Evolutionary conservation across 2,329 filamentous ascomycete species (phyloP).

Genomic region (Colletotrichum filicis): DNA sequence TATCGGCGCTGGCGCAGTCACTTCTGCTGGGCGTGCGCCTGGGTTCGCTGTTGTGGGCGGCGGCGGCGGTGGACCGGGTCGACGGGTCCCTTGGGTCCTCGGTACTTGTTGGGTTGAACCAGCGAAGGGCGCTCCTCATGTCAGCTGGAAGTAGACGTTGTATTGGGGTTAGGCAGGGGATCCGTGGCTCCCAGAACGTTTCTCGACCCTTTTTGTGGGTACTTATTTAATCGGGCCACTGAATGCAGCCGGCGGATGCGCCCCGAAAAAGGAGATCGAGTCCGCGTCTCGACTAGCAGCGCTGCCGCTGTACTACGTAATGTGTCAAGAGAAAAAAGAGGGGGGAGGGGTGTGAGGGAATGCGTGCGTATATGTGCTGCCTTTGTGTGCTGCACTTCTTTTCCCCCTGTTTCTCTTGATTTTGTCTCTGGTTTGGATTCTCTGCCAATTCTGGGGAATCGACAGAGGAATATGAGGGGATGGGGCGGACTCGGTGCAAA

Average conservation of each 20-base stretch:
- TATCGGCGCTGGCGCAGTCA: constrained; percentile 41
- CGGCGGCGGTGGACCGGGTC: constrained; percentile 37
- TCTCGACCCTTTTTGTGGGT: constrained; percentile 37
- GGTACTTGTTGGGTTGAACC: constrained; percentile 38
- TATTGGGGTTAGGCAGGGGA: constrained; percentile 34
- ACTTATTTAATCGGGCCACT: constrained; percentile 36
- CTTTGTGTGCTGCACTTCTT: background rate
- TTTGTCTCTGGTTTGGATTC: background rate
- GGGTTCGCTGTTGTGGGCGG: constrained; percentile 35
- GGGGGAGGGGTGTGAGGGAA: background rate
- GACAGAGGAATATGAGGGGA: background rate
- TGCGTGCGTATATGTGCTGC: background rate
- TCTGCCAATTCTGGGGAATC: background rate
- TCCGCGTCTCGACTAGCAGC: constrained; percentile 33
- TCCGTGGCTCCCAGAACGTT: constrained; percentile 35
- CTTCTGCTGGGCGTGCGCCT: constrained; percentile 29
- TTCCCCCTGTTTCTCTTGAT: background rate
- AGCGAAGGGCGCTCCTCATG: constrained; percentile 38
- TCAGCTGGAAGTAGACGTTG: constrained; percentile 35
- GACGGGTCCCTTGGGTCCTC: constrained; percentile 38
- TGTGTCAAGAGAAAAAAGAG: background rate
- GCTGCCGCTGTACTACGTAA: constrained; percentile 20
- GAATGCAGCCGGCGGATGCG: constrained; percentile 32
- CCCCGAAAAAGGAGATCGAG: constrained; percentile 36
- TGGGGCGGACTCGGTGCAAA: background rate